Base-by-base conservation (phyloP, 1,284 basidiomycete species). In the Wallemia mellicola region DNA sequence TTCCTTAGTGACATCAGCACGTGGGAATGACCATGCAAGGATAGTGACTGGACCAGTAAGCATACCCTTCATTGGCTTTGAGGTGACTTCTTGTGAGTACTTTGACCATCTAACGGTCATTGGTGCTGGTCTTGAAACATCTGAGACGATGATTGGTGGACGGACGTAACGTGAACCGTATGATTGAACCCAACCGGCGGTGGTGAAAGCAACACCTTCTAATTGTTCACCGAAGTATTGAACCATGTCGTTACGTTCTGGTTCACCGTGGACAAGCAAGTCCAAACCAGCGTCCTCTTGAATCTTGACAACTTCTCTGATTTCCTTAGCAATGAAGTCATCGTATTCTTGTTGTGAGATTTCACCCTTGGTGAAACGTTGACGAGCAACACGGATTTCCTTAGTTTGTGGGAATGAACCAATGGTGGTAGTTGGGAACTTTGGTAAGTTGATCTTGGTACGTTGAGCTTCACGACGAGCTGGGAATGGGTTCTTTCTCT, bases 11-110 rank as follows among this genome's bases (percentile, higher is more conserved):
- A 98, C 83, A 72, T 99, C 94, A 66, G 87, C 88, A 74, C 94
- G 92, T 68, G 94, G 94, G 92, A 98, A 99, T 54, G 94, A 98
- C 94, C 94, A 98, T 79, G 96, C 96, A 72, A 98, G 80, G 73
- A 98, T 95, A 61, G 71, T 72, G 63, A 72, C 70, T 62, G 55
- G 55, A 28, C 55, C 55, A 57, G 55, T 57, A 28, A 72, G 67
- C 94, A 98, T 98, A 67, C 92, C 92, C 83, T 99, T 99, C 86
- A 99, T 92, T 68, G 92, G 88, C 73, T 82, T 83, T 71, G 80
- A 75, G 66, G 91, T 86, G 65, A 96, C 71, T 71, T 85, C 89
- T 77, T 98, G 94, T 62, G 94, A 92, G 73, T 92, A 98, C 68
- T 80, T 79, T 64, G 84, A 89, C 94, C 94, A 99, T 71, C 81